Evolutionary conservation across 2,329 filamentous ascomycete species (phyloP), one percentile per base, ranked within the genome.

Genomic region (Paecilomyces niveus): DNA sequence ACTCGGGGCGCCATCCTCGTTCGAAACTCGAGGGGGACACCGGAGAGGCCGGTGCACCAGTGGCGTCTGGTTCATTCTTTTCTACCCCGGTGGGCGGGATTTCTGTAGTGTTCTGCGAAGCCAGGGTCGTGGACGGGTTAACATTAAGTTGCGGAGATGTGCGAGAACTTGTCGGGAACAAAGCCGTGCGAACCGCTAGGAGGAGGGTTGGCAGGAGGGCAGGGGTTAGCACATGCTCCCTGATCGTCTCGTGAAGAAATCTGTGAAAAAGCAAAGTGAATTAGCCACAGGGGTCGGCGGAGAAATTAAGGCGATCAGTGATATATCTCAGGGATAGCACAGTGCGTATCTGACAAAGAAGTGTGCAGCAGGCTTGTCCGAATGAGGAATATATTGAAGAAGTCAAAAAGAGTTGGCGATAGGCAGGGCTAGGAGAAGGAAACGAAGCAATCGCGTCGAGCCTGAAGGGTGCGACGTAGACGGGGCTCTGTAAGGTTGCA

Each of bases 101-200:
- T 45, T 45, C 39, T 18, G 15, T 3, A 9, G 5, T 45, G n/a
- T n/a, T 45, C 66, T 63, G 69, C 69, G 64, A 72, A 68, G 61
- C 74, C 70, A 60, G 69, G 54, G 54, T 58, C 61, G 53, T 54
- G 21, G 59, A 51, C 54, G 49, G 57, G 54, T 54, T 59, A 60
- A 57, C 61, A 58, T 58, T 81, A 66, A 86, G 45, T 61, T 58
- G 56, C 55, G 58, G 79, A 63, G 85, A 82, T 59, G 86, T 88
- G 61, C 88, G 86, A 66, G 84, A 81, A 74, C 95, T 95, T 75
- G 90, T 89, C 64, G 94, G 93, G 72, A 97, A 97, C 58, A 97
- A 79, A 61, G 89, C 84, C 67, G 84, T 85, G 71, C 94, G 89
- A 68, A 89, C 81, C 64, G 85, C 73, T 57, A 71, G 72, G 22